Base-by-base conservation (phyloP, 2,329 filamentous ascomycete species). In the Purpureocillium lavendulum region DNA sequence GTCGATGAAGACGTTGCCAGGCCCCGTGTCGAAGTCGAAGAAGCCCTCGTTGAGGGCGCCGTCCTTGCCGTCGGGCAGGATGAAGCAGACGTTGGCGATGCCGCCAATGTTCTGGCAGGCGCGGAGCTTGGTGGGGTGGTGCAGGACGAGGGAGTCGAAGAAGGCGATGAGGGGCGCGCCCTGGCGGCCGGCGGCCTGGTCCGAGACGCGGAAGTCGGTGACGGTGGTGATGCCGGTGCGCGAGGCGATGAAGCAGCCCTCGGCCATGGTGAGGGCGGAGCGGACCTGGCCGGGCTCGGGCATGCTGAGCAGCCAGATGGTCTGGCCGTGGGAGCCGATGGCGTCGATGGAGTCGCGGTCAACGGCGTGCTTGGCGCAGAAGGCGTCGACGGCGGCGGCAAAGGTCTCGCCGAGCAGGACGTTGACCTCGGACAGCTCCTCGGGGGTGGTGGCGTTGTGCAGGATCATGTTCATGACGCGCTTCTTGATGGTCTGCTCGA, bases 101-200 rank as follows among this genome's bases (percentile, higher is more conserved):
- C 75, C 74, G 37, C 73, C 73, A 39, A 80, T 78, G 49, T 79
- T 78, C 50, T 80, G 72, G 52, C 74, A 78, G 3, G 71, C 73
- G 18, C 76, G 68, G 7, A 76, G 58, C 54, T 75, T 77, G 4
- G 57, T 70, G 0, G 74, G 68, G 46, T 76, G 67, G 40, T 69
- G 66, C 4, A 76, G 57, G 1, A 73, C 44, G 4, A 72, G 50
- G 0, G 64, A 60, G 40, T 76, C 69, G 48, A 75, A 70, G 44
- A 75, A 73, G 6, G 63, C 67, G 42, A 69, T 65, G n/a, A 73
- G 57, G 1, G 71, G 67, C 9, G 69, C 65, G 5, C 66, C 68
- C 44, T 71, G 69, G 29, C 66, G 59, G 4, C 66, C 65, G 11
- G 62, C 64, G 5, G 68, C 66, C 49, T 68, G 64, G 40, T 74